Evolutionary conservation across 805 yeast species (phyloP), one percentile per base, ranked within the genome.

Genomic region (Saccharomycopsis capsularis): DNA sequence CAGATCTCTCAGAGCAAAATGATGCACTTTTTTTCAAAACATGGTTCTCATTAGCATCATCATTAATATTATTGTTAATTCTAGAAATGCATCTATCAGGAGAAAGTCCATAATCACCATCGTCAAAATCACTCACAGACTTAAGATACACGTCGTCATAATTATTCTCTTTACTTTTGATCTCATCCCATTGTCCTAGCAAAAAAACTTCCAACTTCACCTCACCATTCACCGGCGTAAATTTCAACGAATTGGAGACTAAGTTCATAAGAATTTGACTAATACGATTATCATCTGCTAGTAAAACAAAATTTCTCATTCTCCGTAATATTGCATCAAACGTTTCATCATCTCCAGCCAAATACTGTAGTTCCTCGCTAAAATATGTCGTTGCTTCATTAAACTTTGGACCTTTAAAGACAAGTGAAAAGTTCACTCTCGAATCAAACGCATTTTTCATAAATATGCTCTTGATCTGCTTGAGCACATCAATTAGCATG

Each of bases 251-350:
- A 65, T 93, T 91, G 16, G 95, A 83, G 7, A 91, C 93, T 48
- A 93, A 69, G 59, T 93, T 93, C 90, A 91, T 89, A 4, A 91
- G 81, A 44, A 93, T 83, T 63, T 91, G 99, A 48, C 87, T 78
- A 38, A 93, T 85, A 61, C 98, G 72, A 63, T 88, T 89, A 6
- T 93, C 79, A 64, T 91, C 99, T 2, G 96, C 98, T 65, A 73
- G 79, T 5, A 91, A 66, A 2, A 87, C 75, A 71, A 85, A 75
- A 54, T 76, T 76, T 51, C 84, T 70, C 44, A 77, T 65, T 13
- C 67, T 64, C 55, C 76, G 76, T 4, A 46, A 16, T 24, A 46
- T 58, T 5, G 34, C 19, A 6, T 46, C 49, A 30, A 3, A 11
- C 13, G 7, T 29, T 13, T 29, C 11, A n/a, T 34, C 24, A 6